phyloP scores from a whole-genome alignment of 2,329 filamentous ascomycete genomes.

The Claviceps monticola region DNA sequence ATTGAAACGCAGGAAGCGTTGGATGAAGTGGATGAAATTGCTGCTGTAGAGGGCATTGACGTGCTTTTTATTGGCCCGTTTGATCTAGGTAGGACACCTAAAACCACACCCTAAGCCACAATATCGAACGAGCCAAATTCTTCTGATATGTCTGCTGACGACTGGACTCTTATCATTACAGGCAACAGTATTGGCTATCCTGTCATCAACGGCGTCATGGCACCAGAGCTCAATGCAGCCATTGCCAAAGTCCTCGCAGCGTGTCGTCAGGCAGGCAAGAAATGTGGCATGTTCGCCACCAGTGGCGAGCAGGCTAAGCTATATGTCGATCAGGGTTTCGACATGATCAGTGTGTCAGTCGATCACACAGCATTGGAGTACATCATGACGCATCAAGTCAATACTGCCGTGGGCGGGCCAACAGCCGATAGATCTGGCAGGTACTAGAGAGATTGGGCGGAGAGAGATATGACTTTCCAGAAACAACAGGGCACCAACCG shows the following conservation, averaged over 20 bases:
- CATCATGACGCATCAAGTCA: conserved; percentile 30
- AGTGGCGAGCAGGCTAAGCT: conserved; percentile 39
- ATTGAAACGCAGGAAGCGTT: conserved; percentile 54
- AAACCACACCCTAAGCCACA: background rate
- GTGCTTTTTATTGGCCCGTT: conserved; percentile 53
- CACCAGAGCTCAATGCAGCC: conserved; percentile 43
- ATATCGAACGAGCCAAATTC: background rate
- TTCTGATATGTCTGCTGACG: background rate
- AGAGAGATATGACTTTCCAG: background rate
- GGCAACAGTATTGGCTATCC: conserved; percentile 48
- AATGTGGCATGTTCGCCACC: conserved; percentile 46
- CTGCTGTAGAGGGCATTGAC: conserved; percentile 44
- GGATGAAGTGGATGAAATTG: conserved; percentile 46
- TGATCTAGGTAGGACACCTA: conserved; percentile 34
- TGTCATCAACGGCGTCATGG: conserved; percentile 45
- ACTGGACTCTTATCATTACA: conserved; percentile 6
- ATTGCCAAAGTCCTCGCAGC: conserved; percentile 44
- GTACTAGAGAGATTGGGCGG: conserved; percentile 20
- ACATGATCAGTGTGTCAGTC: conserved; percentile 46
- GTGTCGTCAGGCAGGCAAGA: conserved; percentile 48
- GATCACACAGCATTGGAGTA: conserved; percentile 39
- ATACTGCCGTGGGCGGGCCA: conserved; percentile 28
- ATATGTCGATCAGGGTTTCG: conserved; percentile 43
- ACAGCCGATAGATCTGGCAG: conserved; percentile 23
- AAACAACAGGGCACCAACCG: too few relatives aligned